A percentile compares a stretch with the other conserved stretches of the same genome.
These are phyloP conservation scores for Scutellaria galericulata DNA, from an alignment of 257 asterid species.

Conservation along the genomic window DNA sequence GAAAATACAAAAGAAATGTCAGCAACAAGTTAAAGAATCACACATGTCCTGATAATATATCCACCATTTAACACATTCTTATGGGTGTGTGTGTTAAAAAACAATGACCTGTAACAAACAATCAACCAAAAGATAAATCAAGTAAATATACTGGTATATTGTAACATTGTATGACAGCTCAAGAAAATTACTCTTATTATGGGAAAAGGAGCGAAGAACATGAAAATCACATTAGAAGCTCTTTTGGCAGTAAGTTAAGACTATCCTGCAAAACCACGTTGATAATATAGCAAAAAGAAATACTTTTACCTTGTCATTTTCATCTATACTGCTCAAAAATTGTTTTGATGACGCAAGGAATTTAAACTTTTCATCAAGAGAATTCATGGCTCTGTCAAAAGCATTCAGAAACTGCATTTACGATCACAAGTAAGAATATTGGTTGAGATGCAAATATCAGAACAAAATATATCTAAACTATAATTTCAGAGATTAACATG, in stretches of 20 bases:
- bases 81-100: constrained; percentile 57
- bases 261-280: constrained; percentile 26
- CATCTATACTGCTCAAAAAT: constrained; percentile 75
- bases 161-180: constrained; percentile 11
- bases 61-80: background rate
- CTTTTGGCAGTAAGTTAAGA: constrained; percentile 5
- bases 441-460: constrained; percentile 28
- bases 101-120: constrained; percentile 77
- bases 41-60: background rate
- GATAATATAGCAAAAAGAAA: constrained; percentile 14
- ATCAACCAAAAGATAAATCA: constrained; percentile 21
- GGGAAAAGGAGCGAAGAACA: background rate
- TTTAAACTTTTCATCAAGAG: constrained; percentile 71
- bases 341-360: constrained; percentile 82
- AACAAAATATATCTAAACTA: constrained; percentile 12
- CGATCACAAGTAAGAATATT: constrained; percentile 33
- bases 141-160: background rate
- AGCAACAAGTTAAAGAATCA: constrained; percentile 9
- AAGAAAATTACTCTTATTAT: background rate
- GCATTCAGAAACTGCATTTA: constrained; percentile 92
- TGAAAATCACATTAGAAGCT: constrained; percentile 1
- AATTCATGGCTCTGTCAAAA: constrained; percentile 89
- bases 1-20: background rate
- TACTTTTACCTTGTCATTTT: constrained; percentile 71
- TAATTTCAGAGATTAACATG: constrained; percentile 7